Evolutionary conservation across 352 stramenopile genomes (phyloP).

Genomic region (Phytophthora europaea): DNA sequence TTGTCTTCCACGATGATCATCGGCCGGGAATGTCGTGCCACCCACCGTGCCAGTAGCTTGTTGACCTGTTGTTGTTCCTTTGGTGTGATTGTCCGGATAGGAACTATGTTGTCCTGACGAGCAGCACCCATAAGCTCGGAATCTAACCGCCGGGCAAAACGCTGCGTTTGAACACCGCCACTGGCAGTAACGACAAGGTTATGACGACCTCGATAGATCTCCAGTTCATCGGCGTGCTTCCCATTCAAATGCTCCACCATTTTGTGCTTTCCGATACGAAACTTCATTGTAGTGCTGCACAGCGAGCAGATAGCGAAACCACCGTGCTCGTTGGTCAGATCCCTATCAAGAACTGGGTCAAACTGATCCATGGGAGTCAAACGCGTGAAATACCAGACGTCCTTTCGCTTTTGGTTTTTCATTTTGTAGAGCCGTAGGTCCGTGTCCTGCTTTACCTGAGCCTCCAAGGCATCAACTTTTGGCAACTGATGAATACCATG

Average conservation of each 20-base stretch:
- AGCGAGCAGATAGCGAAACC: constrained; percentile 1
- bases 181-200: not conserved
- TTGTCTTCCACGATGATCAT: constrained; percentile 20
- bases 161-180: not conserved
- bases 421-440: not conserved
- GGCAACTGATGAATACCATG: not conserved
- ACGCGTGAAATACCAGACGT: constrained; percentile 14
- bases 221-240: not conserved
- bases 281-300: constrained; percentile 2
- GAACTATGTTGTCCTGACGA: not conserved
- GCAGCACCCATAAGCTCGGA: not conserved
- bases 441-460: not conserved
- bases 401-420: constrained; percentile 8
- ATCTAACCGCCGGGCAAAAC: not conserved
- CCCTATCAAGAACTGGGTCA: not conserved
- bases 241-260: constrained; percentile 6
- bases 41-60: constrained; percentile 8
- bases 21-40: constrained; percentile 19
- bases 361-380: constrained; percentile 1
- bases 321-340: constrained; percentile 7
- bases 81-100: not conserved
- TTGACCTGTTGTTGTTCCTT: constrained; percentile 6
- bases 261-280: constrained; percentile 16
- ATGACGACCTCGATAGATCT: too few relatives aligned
- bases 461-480: not conserved